These are phyloP conservation scores for Irineochytrium annulatum DNA, from an alignment of 192 early-diverging fungal genomes.

Conservation along the genomic window DNA sequence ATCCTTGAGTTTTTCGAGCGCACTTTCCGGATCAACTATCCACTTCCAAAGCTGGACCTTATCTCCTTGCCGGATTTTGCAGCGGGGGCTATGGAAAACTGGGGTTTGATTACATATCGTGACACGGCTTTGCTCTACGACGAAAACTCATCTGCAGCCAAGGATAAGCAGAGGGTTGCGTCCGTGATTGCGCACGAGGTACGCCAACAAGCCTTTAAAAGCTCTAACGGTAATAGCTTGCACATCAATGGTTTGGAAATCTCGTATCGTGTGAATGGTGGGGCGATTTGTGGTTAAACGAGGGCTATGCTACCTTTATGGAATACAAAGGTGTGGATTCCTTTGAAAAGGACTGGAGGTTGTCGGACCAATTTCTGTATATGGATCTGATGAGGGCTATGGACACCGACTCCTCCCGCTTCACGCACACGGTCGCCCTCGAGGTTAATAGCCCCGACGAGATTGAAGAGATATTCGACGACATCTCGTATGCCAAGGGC, in stretches of 20 bases:
- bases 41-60: slow-evolving; percentile 74
- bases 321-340: slow-evolving; percentile 16
- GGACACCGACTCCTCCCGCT: slow-evolving; percentile 21
- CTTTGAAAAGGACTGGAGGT: slow-evolving; percentile 17
- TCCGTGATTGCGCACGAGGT: slow-evolving; percentile 79
- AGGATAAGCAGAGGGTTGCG: slow-evolving; percentile 72
- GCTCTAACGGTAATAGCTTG: slow-evolving; percentile 24
- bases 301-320: slow-evolving; percentile 93
- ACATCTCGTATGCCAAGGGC: slow-evolving; percentile 81
- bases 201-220: slow-evolving; percentile 55
- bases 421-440: slow-evolving; percentile 32
- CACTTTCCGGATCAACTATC: slow-evolving; percentile 74
- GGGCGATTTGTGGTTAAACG: slow-evolving; percentile 75
- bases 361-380: slow-evolving; percentile 24
- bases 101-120: slow-evolving; percentile 84
- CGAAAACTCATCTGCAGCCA: slow-evolving; percentile 60
- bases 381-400: slow-evolving; percentile 23
- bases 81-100: slow-evolving; percentile 82
- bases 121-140: slow-evolving; percentile 75
- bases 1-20: slow-evolving; percentile 73
- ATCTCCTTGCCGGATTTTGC: slow-evolving; percentile 84
- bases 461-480: slow-evolving; percentile 77
- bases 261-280: slow-evolving; percentile 60
- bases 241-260: slow-evolving; percentile 44
- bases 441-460: slow-evolving; percentile 18